Evolutionary conservation across 140 eudicot genomes (phyloP).

Genomic region (Stevia rebaudiana): DNA sequence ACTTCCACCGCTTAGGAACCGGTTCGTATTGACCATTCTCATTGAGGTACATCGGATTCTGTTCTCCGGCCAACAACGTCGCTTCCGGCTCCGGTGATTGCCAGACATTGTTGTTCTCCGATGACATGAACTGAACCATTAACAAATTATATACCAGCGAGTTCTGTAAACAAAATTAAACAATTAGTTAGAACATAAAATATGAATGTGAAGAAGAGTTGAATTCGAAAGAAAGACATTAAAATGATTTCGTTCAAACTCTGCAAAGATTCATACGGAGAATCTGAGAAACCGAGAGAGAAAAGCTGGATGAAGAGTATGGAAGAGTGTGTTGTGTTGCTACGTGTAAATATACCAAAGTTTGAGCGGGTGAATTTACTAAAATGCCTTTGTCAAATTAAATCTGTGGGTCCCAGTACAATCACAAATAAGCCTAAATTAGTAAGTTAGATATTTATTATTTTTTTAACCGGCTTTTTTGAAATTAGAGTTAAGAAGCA

Average conservation of each 20-base stretch:
- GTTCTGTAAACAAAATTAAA: neutral
- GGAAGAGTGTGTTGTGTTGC: conserved; percentile 28
- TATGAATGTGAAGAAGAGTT: conserved; percentile 2
- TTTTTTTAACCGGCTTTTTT: too few species aligned
- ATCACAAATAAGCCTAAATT: neutral
- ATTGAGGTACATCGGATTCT: neutral
- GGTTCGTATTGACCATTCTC: conserved; percentile 6
- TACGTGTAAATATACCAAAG: conserved; percentile 35
- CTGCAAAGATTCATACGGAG: conserved; percentile 7
- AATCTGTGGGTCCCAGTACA: neutral
- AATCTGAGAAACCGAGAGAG: conserved; percentile 39
- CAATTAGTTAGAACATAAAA: neutral
- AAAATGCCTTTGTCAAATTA: conserved; percentile 12
- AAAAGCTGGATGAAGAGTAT: conserved; percentile 30
- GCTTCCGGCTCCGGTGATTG: conserved; percentile 23
- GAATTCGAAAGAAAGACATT: neutral
- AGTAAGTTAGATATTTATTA: neutral
- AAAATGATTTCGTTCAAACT: neutral
- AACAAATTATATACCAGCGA: neutral
- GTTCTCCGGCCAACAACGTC: neutral
- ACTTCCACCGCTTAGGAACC: conserved; percentile 28
- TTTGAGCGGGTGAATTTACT: conserved; percentile 24
- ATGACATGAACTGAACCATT: conserved; percentile 29
- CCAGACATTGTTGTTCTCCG: conserved; percentile 33
- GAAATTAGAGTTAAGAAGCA: too few species aligned